Percentiles rank a stretch among this genome's conserved stretches.
Conservation (phyloP, 139 green algal species). For the Gonium pectorale region DNA sequence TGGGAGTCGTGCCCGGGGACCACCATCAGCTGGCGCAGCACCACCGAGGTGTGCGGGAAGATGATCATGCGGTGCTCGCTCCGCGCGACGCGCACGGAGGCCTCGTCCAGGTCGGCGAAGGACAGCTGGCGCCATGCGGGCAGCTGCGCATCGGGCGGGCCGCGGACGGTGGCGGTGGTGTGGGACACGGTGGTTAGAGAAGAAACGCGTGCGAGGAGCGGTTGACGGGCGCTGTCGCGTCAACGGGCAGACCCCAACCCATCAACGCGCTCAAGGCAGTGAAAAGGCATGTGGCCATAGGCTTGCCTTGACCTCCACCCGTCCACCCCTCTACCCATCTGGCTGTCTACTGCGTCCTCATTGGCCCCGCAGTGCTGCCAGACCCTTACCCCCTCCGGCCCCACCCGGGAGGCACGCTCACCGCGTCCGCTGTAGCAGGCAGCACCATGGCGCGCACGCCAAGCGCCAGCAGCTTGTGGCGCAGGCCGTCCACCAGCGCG, state of each 20-base stretch:
- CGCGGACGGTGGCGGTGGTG: too few relatives aligned
- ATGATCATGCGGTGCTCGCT: slow-evolving; percentile 83
- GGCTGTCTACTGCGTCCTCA: too few relatives aligned
- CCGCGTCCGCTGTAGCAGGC: slow-evolving; percentile 48
- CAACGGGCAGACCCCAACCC: too few relatives aligned
- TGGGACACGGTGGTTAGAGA: too few relatives aligned
- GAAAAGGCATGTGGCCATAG: too few relatives aligned
- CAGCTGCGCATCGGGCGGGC: background rate
- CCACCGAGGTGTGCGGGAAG: slow-evolving; percentile 80
- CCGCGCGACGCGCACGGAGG: slow-evolving; percentile 63
- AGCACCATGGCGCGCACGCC: slow-evolving; percentile 66
- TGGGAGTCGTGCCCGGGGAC: slow-evolving; percentile 10
- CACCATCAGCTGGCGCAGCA: background rate
- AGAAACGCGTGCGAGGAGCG: too few relatives aligned
- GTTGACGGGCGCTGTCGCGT: too few relatives aligned
- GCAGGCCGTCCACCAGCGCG: slow-evolving; percentile 67
- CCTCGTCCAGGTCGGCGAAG: slow-evolving; percentile 58
- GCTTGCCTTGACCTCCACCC: too few relatives aligned
- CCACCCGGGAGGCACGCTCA: background rate
- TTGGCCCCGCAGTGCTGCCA: slow-evolving; percentile 4
- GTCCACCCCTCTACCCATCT: too few relatives aligned
- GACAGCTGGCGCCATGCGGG: slow-evolving; percentile 58
- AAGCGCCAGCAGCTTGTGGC: slow-evolving; percentile 40
- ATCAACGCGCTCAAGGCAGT: too few relatives aligned
- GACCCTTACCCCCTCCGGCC: background rate